Evolutionary conservation across 2,329 filamentous ascomycete species (phyloP), one percentile per base, ranked within the genome.

Genomic region (Clarireedia homoeocarpa): DNA sequence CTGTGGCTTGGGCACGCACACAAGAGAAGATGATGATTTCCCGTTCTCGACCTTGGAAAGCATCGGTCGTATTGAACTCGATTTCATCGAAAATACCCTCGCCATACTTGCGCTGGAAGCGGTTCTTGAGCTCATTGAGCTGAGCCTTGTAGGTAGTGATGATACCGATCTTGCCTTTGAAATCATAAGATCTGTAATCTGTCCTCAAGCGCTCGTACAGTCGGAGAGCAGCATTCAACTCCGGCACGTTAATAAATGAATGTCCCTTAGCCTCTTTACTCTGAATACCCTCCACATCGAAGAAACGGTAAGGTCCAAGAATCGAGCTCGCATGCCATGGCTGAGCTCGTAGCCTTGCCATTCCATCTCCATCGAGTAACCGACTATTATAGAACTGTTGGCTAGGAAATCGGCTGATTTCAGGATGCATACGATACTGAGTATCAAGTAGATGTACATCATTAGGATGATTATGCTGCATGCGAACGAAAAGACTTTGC

Each of bases 21-120:
- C 95, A 99, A 42, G 94, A 97, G 75, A 99, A 99, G 61, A 99
- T 97, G 71, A 99, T 97, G 61, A 99, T 86, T 69, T 99, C 94
- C 67, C 91, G 94, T 72, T 99, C 94, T 63, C 95, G 85, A 60
- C 94, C 94, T 71, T 99, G 91, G 71, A 96, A 99, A 17, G 94
- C 95, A 73, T 99, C 94, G 0, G 94, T 99, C 0, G 94, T 99
- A 71, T 99, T 99, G 80, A 99, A 99, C 63, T 99, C 95, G 62
- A 99, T 87, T 20, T 81, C 80, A 34, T 88, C 85, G 24, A 85
- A 79, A 62, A 99, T 91, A 0, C 71, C 73, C 3, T 88, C 82
- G 38, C 92, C 91, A 66, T 88, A 97, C 45, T 77, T 78, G 14
- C 79, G 74, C 7, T 77, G 74, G 70, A 99, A 99, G 2, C 85